Conservation (phyloP, 805 yeast genomes). For the Blastobotrys muscicola region DNA sequence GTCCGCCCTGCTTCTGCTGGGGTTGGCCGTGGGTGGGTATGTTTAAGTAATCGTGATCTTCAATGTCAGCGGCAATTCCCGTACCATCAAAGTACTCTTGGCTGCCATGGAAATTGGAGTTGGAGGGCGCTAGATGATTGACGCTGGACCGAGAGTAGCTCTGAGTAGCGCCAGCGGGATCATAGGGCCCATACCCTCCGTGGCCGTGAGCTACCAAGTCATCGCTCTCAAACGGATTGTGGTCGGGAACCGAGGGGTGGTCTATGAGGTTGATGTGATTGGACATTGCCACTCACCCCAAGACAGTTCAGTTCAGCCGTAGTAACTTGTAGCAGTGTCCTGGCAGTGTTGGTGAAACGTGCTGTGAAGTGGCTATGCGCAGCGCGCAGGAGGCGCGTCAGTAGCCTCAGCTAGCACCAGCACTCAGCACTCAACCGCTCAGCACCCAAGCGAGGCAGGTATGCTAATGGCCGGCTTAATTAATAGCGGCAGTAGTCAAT, state of each 20-base stretch:
- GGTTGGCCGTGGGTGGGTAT: no score
- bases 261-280: slow-evolving; percentile 15
- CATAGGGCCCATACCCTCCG: background rate
- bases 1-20: slow-evolving; percentile 5
- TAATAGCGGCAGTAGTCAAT: no score
- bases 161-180: slow-evolving; percentile 1
- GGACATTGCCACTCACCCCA: no score
- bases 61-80: slow-evolving; percentile 14
- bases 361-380: no score
- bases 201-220: background rate
- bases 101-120: slow-evolving; percentile 1
- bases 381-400: no score
- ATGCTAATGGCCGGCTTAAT: no score
- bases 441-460: no score
- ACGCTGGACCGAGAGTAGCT: slow-evolving; percentile 1
- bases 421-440: no score
- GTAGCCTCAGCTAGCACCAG: no score
- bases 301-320: no score
- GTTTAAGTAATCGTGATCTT: slow-evolving; percentile 11
- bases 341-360: no score
- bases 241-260: slow-evolving; percentile 16
- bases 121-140: background rate
- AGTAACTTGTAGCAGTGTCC: no score
- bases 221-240: slow-evolving; percentile 10
- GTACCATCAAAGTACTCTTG: slow-evolving; percentile 14